A percentile compares a stretch with the other conserved stretches of the same genome.
Conservation (phyloP, 179 eudicot genomes). For the Amaranthus tricolor region DNA sequence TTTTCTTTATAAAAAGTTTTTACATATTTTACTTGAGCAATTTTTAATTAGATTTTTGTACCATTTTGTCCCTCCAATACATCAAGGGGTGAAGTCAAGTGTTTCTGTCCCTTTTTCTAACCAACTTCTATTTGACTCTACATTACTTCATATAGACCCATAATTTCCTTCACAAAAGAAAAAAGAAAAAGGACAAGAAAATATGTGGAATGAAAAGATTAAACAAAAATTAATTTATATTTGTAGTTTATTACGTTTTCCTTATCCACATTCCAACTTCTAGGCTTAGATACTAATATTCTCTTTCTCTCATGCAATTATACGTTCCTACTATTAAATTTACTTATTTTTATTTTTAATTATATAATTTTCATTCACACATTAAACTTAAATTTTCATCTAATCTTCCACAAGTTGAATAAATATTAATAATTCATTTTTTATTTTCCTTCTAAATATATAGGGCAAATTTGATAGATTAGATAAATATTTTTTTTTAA, state of each 20-base stretch:
- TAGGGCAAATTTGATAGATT: no score
- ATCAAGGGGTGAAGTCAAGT: constrained; percentile 19
- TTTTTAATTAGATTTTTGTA: neutral
- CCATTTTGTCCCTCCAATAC: constrained; percentile 25
- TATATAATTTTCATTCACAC: no score
- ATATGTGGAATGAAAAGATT: no score
- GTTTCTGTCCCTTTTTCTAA: constrained; percentile 17
- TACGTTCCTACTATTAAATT: no score
- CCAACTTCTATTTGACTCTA: constrained; percentile 15
- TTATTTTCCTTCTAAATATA: no score
- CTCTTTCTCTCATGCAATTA: no score
- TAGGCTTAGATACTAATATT: neutral
- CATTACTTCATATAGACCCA: constrained; percentile 3
- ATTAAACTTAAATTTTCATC: no score
- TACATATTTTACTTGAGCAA: neutral
- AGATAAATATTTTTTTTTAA: neutral
- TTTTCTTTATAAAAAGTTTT: no score
- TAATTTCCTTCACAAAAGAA: constrained; percentile 7
- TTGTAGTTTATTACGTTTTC: neutral
- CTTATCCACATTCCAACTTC: neutral
- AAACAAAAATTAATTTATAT: neutral
- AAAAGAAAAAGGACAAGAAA: neutral
- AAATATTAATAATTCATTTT: no score
- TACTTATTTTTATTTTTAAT: no score
- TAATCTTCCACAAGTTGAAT: no score